These are phyloP conservation scores for Ogataea degrootiae DNA, from an alignment of 805 yeast genomes.

Conservation along the genomic window DNA sequence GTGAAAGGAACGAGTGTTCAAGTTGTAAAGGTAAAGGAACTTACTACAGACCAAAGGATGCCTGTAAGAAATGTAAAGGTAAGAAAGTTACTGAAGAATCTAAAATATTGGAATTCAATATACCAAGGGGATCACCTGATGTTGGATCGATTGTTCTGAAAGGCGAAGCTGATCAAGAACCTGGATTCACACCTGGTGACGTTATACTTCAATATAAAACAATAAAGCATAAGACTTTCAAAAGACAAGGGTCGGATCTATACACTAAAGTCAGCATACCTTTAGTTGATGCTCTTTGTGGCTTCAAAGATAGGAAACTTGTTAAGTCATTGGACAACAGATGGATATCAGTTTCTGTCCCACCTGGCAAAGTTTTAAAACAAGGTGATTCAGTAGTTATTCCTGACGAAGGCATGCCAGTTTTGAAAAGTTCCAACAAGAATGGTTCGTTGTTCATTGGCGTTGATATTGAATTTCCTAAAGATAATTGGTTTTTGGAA, in stretches of 20 bases:
- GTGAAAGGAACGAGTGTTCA: conserved; percentile 55
- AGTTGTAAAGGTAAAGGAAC: conserved; percentile 71
- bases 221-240: conserved; percentile 41
- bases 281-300: conserved; percentile 79
- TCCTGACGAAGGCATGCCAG: conserved; percentile 81
- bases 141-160: conserved; percentile 56
- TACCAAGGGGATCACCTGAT: conserved; percentile 64
- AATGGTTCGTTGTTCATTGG: conserved; percentile 70
- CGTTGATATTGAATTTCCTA: conserved; percentile 75
- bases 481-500: conserved; percentile 80
- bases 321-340: conserved; percentile 79
- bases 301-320: conserved; percentile 59
- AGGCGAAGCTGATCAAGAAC: conserved; percentile 74
- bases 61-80: conserved; percentile 76
- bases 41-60: conserved; percentile 56
- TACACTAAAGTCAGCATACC: conserved; percentile 56
- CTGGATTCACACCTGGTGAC: conserved; percentile 74
- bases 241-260: conserved; percentile 53
- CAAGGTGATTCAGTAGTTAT: conserved; percentile 70
- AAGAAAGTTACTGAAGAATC: conserved; percentile 55
- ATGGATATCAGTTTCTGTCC: conserved; percentile 56
- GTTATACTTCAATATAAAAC: conserved; percentile 59
- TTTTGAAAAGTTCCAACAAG: conserved; percentile 27
- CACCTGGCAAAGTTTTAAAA: conserved; percentile 73
- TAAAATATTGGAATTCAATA: conserved; percentile 69